phyloP scores from a whole-genome alignment of 257 asterid species.

The Solanum bulbocastanum region DNA sequence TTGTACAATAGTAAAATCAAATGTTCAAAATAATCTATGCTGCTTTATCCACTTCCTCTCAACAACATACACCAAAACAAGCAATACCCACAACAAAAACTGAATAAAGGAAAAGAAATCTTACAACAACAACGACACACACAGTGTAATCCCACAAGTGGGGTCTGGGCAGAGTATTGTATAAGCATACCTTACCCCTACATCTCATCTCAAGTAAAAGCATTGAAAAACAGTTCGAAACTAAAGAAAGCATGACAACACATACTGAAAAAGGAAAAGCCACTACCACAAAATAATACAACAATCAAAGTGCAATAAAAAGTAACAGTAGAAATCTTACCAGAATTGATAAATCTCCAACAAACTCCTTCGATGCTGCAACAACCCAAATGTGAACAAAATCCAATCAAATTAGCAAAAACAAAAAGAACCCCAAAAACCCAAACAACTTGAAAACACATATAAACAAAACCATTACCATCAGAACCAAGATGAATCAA shows the following conservation, averaged over 20 bases:
- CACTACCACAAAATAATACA: neutral
- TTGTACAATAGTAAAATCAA: neutral
- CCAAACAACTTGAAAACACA: neutral
- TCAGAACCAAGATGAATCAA: conserved; percentile 45
- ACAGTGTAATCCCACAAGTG: neutral
- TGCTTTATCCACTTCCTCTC: neutral
- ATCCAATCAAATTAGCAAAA: neutral
- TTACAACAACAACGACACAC: neutral
- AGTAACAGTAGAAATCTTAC: neutral
- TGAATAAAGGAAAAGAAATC: neutral
- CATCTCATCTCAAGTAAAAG: neutral
- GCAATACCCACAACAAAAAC: neutral
- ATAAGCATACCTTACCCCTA: neutral
- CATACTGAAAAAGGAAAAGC: neutral
- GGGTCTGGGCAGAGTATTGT: neutral
- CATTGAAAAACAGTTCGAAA: neutral
- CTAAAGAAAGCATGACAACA: neutral
- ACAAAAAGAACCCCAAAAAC: neutral
- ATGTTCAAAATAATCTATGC: neutral
- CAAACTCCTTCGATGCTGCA: conserved; percentile 52
- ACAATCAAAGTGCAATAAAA: neutral
- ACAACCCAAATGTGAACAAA: conserved; percentile 4
- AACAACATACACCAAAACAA: neutral
- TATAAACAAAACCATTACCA: conserved; percentile 25
- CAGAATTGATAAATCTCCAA: conserved; percentile 63